A percentile compares a stretch with the other conserved stretches of the same genome.
phyloP scores from a whole-genome alignment of 2,329 filamentous ascomycete genomes.

The Beauveria australis region DNA sequence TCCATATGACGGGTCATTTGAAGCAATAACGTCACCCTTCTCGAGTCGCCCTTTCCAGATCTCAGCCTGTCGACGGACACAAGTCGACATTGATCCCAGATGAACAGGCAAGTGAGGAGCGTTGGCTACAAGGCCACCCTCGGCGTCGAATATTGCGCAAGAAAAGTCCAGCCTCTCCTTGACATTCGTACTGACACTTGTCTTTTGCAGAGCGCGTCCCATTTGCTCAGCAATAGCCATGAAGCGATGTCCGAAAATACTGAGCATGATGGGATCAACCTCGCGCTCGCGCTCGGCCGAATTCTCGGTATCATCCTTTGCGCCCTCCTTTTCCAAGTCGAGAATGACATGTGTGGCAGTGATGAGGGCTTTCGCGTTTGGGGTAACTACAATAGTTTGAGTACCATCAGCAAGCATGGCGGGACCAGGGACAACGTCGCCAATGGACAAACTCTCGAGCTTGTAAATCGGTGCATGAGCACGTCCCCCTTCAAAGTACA shows the following conservation, averaged over 20 bases:
- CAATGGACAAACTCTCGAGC: constrained; percentile 63
- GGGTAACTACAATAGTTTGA: constrained; percentile 87
- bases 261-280: constrained; percentile 64
- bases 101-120: constrained; percentile 75
- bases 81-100: constrained; percentile 75
- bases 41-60: constrained; percentile 73
- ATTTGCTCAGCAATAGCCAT: constrained; percentile 84
- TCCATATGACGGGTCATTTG: constrained; percentile 76
- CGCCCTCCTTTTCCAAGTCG: constrained; percentile 57
- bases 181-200: constrained; percentile 72
- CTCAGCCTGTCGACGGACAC: constrained; percentile 66
- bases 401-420: constrained; percentile 82
- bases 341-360: constrained; percentile 85
- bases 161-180: constrained; percentile 78
- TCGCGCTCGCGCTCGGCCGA: constrained; percentile 4
- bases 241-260: constrained; percentile 74
- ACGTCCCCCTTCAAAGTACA: constrained; percentile 80
- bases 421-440: constrained; percentile 67
- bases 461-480: constrained; percentile 75
- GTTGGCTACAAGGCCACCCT: constrained; percentile 69
- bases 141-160: constrained; percentile 69
- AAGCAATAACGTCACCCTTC: constrained; percentile 72
- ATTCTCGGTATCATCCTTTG: constrained; percentile 19
- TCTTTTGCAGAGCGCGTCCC: constrained; percentile 73
- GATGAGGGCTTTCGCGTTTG: constrained; percentile 65